Percentiles rank a stretch among this genome's conserved stretches.
phyloP scores from a whole-genome alignment of 371 early-diverging fungal genomes.

The Amoeboradix gromovi region DNA sequence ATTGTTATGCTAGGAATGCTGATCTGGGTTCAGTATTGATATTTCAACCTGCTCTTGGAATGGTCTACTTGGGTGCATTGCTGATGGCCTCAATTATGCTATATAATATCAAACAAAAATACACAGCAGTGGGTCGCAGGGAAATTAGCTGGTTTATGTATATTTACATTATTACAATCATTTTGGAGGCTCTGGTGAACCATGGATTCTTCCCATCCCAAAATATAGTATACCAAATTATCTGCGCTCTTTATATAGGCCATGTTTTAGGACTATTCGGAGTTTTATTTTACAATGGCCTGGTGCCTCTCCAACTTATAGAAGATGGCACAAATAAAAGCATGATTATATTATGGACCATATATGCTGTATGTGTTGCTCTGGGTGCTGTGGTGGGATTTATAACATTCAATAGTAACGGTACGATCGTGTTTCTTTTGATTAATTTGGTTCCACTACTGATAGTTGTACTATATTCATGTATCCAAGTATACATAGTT shows the following conservation, averaged over 20 bases:
- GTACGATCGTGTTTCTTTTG: conserved; percentile 2
- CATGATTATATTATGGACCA: not conserved
- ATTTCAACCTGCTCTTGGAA: conserved; percentile 1
- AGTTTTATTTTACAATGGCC: conserved; percentile 69
- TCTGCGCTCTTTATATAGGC: conserved; percentile 51
- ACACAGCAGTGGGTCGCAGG: conserved; percentile 81
- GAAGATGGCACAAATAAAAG: conserved; percentile 52
- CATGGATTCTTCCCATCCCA: conserved; percentile 17
- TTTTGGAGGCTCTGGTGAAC: conserved; percentile 55
- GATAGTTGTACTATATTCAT: conserved; percentile 39
- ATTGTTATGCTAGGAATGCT: not conserved
- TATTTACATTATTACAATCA: conserved; percentile 45
- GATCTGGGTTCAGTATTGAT: not conserved
- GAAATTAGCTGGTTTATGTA: conserved; percentile 91
- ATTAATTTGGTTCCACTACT: not conserved
- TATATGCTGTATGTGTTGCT: conserved; percentile 25
- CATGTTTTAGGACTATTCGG: conserved; percentile 52
- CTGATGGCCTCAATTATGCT: conserved; percentile 90
- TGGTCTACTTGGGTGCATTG: conserved; percentile 61
- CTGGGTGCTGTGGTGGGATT: conserved; percentile 28
- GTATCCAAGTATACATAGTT: conserved; percentile 69
- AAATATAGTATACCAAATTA: conserved; percentile 4
- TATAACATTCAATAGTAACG: conserved; percentile 34
- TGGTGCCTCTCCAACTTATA: conserved; percentile 79
- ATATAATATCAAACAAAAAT: conserved; percentile 66